Conservation (phyloP, 2,329 filamentous ascomycete species). For the Trichoderma semiorbis region DNA sequence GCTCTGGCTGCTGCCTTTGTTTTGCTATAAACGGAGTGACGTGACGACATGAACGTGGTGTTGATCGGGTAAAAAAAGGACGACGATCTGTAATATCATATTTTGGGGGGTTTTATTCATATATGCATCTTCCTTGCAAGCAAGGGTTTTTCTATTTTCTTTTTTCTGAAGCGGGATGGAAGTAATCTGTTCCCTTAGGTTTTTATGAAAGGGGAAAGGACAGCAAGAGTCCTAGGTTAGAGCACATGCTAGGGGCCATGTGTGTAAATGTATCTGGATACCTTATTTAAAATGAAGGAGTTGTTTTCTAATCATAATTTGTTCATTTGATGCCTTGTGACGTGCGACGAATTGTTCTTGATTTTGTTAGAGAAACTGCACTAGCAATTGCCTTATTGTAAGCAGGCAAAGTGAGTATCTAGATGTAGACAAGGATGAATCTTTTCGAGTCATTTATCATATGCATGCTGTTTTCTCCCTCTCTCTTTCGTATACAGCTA, state of each 20-base stretch:
- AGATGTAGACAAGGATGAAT: neutral
- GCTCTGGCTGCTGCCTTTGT: conserved; percentile 43
- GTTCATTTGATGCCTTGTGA: neutral
- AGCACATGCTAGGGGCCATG: conserved; percentile 16
- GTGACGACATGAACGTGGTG: conserved; percentile 10
- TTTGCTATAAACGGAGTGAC: conserved; percentile 31
- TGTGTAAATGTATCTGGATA: conserved; percentile 19
- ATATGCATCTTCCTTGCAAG: conserved; percentile 19
- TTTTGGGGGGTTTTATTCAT: conserved; percentile 10
- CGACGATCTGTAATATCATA: conserved; percentile 16
- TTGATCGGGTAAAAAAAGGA: neutral
- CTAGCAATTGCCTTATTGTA: neutral
- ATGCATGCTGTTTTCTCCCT: neutral
- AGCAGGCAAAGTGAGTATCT: neutral
- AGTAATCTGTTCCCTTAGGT: neutral
- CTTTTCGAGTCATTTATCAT: neutral
- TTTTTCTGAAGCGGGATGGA: conserved; percentile 13
- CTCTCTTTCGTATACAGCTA: neutral
- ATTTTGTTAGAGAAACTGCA: neutral
- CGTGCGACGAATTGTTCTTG: neutral
- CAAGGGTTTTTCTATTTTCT: conserved; percentile 9
- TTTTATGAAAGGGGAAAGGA: conserved; percentile 9
- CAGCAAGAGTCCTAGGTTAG: conserved; percentile 13
- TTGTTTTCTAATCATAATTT: neutral
- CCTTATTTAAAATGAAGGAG: conserved; percentile 4